These are phyloP conservation scores for Salix purpurea DNA, from an alignment of 345 rosid genomes.

Conservation along the genomic window DNA sequence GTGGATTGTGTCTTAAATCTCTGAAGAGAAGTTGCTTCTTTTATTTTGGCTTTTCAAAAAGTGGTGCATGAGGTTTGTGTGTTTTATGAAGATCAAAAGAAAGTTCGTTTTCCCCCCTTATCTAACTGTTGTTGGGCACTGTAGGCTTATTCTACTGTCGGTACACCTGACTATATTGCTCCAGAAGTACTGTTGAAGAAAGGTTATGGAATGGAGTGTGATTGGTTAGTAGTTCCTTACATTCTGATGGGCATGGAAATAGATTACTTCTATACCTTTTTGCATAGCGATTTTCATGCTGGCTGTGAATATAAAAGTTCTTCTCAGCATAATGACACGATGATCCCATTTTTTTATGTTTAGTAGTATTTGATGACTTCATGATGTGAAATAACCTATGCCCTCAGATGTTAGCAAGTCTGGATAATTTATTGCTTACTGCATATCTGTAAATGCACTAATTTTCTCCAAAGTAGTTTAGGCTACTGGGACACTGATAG, in stretches of 20 bases:
- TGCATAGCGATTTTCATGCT: not conserved
- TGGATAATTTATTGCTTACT: not conserved
- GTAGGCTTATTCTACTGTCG: conserved; percentile 98
- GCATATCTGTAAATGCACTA: conserved; percentile 10
- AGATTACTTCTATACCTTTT: not conserved
- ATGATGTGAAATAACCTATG: not conserved
- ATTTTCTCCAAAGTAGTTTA: conserved; percentile 2
- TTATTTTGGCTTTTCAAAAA: not conserved
- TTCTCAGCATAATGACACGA: not conserved
- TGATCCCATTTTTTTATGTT: not conserved
- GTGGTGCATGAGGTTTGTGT: not conserved
- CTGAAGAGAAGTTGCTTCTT: not conserved
- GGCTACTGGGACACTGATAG: conserved; percentile 9
- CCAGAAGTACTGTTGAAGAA: conserved; percentile 93
- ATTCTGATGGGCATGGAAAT: not conserved
- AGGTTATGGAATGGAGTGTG: conserved; percentile 98
- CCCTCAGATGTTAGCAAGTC: not conserved
- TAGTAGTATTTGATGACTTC: not conserved
- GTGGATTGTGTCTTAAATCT: not conserved
- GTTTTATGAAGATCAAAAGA: not conserved
- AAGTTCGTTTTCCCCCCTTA: not conserved
- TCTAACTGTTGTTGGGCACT: conserved; percentile 12
- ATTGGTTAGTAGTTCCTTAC: conserved; percentile 56
- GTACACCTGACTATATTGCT: conserved; percentile 96
- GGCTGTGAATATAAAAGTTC: not conserved